A percentile compares a stretch with the other conserved stretches of the same genome.
phyloP scores from a whole-genome alignment of 352 stramenopile genomes.

The Phytophthora crassamura region DNA sequence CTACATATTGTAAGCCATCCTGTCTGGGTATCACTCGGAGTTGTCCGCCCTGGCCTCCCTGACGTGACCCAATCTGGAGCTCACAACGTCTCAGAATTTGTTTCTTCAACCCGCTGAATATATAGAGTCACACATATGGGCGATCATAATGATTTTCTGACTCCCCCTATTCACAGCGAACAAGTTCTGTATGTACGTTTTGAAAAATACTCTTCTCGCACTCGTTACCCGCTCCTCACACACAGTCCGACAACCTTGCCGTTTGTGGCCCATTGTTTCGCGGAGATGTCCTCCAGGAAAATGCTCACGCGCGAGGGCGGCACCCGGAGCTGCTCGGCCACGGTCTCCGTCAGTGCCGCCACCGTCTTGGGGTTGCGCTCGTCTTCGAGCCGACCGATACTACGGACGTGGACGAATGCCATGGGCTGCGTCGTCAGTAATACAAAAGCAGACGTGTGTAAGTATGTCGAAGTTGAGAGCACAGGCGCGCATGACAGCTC shows the following conservation, averaged over 20 bases:
- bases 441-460: background rate
- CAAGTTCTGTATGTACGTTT: no score
- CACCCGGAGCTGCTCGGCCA: constrained; percentile 35
- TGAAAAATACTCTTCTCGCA: no score
- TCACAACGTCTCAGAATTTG: no score
- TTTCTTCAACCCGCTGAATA: no score
- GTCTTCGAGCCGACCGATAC: constrained; percentile 35
- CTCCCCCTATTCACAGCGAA: no score
- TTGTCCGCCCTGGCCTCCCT: no score
- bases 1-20: no score
- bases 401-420: constrained; percentile 39
- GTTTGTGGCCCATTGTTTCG: constrained; percentile 36
- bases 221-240: no score
- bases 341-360: constrained; percentile 22
- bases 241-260: constrained; percentile 30
- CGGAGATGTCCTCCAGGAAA: constrained; percentile 42
- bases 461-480: background rate
- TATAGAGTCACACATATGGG: no score
- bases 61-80: no score
- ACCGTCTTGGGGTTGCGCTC: constrained; percentile 37
- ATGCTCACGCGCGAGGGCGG: constrained; percentile 38
- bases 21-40: no score
- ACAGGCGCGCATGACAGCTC: background rate
- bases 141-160: no score
- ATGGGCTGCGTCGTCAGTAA: constrained; percentile 17